A percentile compares a stretch with the other conserved stretches of the same genome.
Evolutionary conservation across 2,329 filamentous ascomycete species (phyloP).

Genomic region (Neophaeococcomyces mojaviensis): DNA sequence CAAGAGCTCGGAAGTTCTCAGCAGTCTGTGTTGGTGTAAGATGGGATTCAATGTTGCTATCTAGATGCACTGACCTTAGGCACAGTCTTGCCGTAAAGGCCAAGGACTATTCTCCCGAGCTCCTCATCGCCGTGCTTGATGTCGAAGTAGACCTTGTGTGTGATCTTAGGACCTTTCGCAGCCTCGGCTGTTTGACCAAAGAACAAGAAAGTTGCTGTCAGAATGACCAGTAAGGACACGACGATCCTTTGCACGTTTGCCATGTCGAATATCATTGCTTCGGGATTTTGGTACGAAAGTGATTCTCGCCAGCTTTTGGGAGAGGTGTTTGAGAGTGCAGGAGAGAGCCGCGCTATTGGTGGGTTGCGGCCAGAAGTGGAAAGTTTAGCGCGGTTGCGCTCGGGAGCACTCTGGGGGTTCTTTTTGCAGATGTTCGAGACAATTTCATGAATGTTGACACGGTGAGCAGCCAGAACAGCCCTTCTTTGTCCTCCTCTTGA

Average conservation of each 20-base stretch:
- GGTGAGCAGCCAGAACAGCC: too few relatives aligned
- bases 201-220: conserved; percentile 67
- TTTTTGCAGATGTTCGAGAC: too few relatives aligned
- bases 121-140: conserved; percentile 56
- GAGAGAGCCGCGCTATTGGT: neutral
- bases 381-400: conserved; percentile 2
- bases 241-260: conserved; percentile 64
- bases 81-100: conserved; percentile 60
- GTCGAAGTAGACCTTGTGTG: conserved; percentile 68
- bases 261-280: conserved; percentile 48
- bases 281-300: conserved; percentile 11
- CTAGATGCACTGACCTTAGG: conserved; percentile 45
- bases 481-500: too few relatives aligned
- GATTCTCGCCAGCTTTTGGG: neutral
- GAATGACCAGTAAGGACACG: conserved; percentile 65
- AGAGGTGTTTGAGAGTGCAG: neutral
- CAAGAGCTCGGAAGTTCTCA: conserved; percentile 58
- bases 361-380: neutral
- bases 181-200: conserved; percentile 68
- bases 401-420: too few relatives aligned
- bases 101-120: conserved; percentile 54
- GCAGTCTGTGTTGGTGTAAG: conserved; percentile 41
- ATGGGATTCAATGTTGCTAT: neutral
- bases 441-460: too few relatives aligned
- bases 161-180: conserved; percentile 86